Evolutionary conservation across 2,329 filamentous ascomycete species (phyloP).

Genomic region (Eutypella sp.): DNA sequence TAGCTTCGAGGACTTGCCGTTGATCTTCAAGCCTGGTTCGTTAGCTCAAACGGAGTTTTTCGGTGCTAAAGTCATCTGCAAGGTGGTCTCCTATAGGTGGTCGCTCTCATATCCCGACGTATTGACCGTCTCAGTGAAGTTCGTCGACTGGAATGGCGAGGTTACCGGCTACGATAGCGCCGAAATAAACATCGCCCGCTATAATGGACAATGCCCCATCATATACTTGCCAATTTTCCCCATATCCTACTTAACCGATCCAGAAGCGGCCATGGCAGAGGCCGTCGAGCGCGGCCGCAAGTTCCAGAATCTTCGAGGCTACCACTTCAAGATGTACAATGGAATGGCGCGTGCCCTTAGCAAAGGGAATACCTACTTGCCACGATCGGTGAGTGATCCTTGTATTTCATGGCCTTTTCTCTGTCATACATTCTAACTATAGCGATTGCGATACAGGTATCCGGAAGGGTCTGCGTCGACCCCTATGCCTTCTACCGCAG

Average conservation of each 20-base stretch:
- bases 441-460: conserved; percentile 7
- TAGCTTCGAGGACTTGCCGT: conserved; percentile 27
- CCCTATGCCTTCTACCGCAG: conserved; percentile 30
- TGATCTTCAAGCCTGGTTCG: conserved; percentile 30
- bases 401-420: too few species aligned
- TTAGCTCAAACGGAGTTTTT: conserved; percentile 26
- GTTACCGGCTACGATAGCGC: conserved; percentile 23
- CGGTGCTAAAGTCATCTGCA: conserved; percentile 31
- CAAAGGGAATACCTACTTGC: conserved; percentile 16
- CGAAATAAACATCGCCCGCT: conserved; percentile 20
- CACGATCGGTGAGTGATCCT: conserved; percentile 21
- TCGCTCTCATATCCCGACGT: conserved; percentile 3
- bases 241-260: conserved; percentile 19
- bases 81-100: conserved; percentile 26
- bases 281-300: conserved; percentile 27
- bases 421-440: not conserved
- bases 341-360: conserved; percentile 26
- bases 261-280: conserved; percentile 16
- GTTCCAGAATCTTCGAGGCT: conserved; percentile 29
- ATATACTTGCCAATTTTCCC: conserved; percentile 25
- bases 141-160: conserved; percentile 32
- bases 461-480: conserved; percentile 30
- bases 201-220: conserved; percentile 22
- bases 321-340: conserved; percentile 24
- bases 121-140: conserved; percentile 28